Evolutionary conservation across 176 grass and related monocot genomes (phyloP), one percentile per base, ranked within the genome.

Genomic region (Ensete ventricosum): DNA sequence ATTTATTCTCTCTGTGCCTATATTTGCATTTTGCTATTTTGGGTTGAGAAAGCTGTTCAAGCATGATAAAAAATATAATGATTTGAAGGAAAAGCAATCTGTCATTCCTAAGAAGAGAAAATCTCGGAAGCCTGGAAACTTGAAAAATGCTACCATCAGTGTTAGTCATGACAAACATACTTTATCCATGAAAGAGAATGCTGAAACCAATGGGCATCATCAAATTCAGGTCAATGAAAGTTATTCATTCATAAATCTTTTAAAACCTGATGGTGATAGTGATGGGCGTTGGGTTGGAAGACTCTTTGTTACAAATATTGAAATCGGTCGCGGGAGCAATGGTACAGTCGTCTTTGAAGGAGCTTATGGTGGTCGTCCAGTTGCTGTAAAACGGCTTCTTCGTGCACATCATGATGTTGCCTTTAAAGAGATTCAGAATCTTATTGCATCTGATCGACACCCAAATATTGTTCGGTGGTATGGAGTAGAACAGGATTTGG

Each of bases 241-340:
- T 21, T 77, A 76, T 59, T 34, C 68, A 8, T 64, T 83, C 22
- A 23, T 23, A 23, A 23, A 23, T 23, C 22, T 23, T 23, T 23
- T 23, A 23, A 23, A 23, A 64, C 53, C 73, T 71, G 26, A 48
- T 76, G 54, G 83, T 85, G 77, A 16, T 43, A 76, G 62, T 69
- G 80, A 83, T 75, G 90, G 95, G 54, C 87, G 87, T 66, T 79
- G 78, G 76, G 86, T 99, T 85, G 88, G 88, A 81, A 99, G 85
- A 82, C 88, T 99, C 52, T 65, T 76, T 84, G 80, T 99, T 73
- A 79, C 77, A 52, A 99, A 78, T 73, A 81, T 79, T 73, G 90
- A 94, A 94, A 99, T 99, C 14, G 95, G 95, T 75, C 93, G 83
- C 69, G 95, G 95, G 58, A 99, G 90, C 87, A 99, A 94, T 78